Evolutionary conservation across 2,329 filamentous ascomycete species (phyloP), one percentile per base, ranked within the genome.

Genomic region (Neopestalotiopsis rosae): DNA sequence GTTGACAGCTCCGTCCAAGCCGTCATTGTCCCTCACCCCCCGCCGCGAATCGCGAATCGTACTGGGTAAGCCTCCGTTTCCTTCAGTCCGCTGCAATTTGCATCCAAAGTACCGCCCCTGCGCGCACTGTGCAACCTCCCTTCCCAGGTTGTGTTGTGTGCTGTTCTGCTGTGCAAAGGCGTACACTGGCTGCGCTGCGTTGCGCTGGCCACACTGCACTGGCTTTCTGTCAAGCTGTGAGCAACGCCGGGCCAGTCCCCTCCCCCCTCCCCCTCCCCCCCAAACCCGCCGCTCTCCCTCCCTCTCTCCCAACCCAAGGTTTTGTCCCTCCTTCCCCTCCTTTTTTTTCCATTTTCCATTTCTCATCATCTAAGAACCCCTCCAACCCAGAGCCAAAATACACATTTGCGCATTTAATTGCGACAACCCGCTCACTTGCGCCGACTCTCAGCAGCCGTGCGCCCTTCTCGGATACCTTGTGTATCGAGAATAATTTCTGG

Each of bases 291-390:
- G 14, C 63, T 70, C 70, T 72, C 69, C 71, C 71, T 73, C 73
- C 72, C 71, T 73, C 73, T 72, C 71, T 72, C 73, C 70, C 45
- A 52, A 71, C 69, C 70, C 38, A 30, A 34, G 59, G 56, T 61
- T 73, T 76, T 75, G 73, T 74, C 75, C 74, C 75, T 74, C 77
- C 73, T 72, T 72, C 76, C 76, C 74, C 75, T 74, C 74, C 75
- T 73, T 77, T 75, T 76, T 77, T 75, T 76, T 52, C 69, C 69
- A 73, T 72, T 73, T 71, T 69, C 73, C 67, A 70, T 70, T 74
- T 73, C 69, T 69, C 66, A 72, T 71, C 75, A 73, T 71, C 71
- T 73, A 71, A 67, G 75, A 69, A 74, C 74, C 76, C 76, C 75
- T 77, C 74, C 70, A 76, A 30, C 28, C 74, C 34, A 69, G 63